Percentiles rank a stretch among this genome's conserved stretches.
phyloP scores from a whole-genome alignment of 169 alveolate species.

The Plasmodium sp. region DNA sequence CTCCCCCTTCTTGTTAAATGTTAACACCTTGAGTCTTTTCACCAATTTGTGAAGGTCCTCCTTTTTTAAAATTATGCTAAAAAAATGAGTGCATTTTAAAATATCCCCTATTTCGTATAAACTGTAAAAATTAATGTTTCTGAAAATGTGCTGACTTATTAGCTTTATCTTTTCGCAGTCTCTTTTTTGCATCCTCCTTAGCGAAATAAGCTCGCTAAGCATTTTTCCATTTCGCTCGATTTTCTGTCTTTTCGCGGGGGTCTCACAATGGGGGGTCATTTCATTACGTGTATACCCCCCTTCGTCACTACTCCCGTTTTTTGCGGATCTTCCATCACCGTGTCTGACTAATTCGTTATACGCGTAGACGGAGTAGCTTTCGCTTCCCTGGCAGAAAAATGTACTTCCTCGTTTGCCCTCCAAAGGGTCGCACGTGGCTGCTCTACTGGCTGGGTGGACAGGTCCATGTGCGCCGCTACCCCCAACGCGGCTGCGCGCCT shows the following conservation, averaged over 20 bases:
- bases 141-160: conserved; percentile 4
- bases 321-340: neutral
- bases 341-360: neutral
- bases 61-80: conserved; percentile 48
- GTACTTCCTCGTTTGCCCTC: neutral
- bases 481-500: neutral
- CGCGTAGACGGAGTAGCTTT: neutral
- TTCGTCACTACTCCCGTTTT: neutral
- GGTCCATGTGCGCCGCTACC: neutral
- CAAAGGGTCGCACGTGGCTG: neutral
- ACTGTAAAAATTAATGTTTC: conserved; percentile 15
- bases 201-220: neutral
- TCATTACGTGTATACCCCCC: neutral
- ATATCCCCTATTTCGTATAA: conserved; percentile 29
- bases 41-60: conserved; percentile 59
- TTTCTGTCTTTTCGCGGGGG: neutral
- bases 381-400: neutral
- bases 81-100: conserved; percentile 38
- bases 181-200: conserved; percentile 26
- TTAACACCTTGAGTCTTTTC: conserved; percentile 39
- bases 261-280: neutral
- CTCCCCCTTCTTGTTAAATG: conserved; percentile 33
- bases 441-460: neutral
- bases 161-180: conserved; percentile 27
- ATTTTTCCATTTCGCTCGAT: conserved; percentile 1